Base-by-base conservation (phyloP, 1,284 basidiomycete species). In the Puccinia hordei region DNA sequence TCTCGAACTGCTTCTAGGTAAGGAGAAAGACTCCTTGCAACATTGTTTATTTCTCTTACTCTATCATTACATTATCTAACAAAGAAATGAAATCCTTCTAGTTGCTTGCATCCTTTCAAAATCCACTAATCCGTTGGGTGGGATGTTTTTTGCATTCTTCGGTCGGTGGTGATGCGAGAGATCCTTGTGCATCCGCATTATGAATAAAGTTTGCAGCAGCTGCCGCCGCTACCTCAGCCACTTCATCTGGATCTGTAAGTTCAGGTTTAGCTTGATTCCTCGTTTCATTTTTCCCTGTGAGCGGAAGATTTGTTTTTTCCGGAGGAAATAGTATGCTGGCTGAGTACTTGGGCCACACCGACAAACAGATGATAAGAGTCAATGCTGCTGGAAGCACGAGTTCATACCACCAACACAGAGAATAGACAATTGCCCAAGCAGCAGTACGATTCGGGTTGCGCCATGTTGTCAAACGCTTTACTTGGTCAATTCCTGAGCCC, bases 371-470 rank as follows among this genome's bases (percentile, higher is more conserved):
- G 30, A 71, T 24, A n/a, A 80, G n/a, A 12, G 38, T 27, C 22
- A 80, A 38, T 1, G 46, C 38, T n/a, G 66, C 69, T 46, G 53
- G 53, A 73, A 80, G 41, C 22, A 71, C 51, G 6, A 73, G 30
- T 27, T 49, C 46, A 49, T 33, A 35, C 41, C 35, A 73, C 77
- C 77, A 80, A 51, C 49, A 44, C 0, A 80, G 35, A 8, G 57
- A 61, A 46, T 80, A 80, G 24, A 73, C n/a, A 1, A 61, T 49
- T 24, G 77, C 77, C 66, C 66, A 80, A 46, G 35, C 41, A 17
- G 51, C 44, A n/a, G 77, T 80, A 24, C 77, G 66, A 63, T 53
- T 61, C 6, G 77, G 77, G 15, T 80, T 66, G 35, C 66, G 24
- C 77, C 77, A 80, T 24, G 51, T 73, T 33, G 51, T 61, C 6